phyloP scores from a whole-genome alignment of 2,329 filamentous ascomycete species.

The Aspergillus sp. region DNA sequence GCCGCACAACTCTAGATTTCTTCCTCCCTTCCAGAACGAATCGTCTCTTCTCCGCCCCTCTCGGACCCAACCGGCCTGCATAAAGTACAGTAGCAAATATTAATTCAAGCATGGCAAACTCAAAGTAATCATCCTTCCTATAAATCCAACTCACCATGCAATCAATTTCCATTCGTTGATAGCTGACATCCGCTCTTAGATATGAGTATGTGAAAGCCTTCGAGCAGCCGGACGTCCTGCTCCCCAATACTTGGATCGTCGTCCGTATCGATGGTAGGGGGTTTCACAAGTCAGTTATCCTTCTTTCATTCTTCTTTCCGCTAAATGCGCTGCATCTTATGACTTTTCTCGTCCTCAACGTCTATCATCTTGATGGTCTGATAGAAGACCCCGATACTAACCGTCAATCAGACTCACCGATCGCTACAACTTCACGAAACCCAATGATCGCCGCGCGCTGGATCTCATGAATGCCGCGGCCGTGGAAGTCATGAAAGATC shows the following conservation, averaged over 20 bases:
- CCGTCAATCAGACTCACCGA: slow-evolving; percentile 64
- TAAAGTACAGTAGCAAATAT: neutral
- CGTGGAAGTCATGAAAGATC: slow-evolving; percentile 75
- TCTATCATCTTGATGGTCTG: neutral
- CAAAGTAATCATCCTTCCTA: slow-evolving; percentile 10
- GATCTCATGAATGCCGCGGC: slow-evolving; percentile 95
- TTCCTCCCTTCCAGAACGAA: neutral
- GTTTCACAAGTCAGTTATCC: slow-evolving; percentile 75
- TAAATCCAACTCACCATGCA: too few relatives aligned
- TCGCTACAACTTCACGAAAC: slow-evolving; percentile 84
- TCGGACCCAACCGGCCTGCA: neutral
- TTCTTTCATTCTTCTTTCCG: neutral
- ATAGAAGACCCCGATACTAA: neutral
- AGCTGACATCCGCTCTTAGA: slow-evolving; percentile 46
- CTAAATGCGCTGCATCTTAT: neutral
- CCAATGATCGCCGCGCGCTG: slow-evolving; percentile 83
- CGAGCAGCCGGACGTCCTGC: slow-evolving; percentile 75
- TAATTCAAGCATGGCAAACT: slow-evolving; percentile 13
- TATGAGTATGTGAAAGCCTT: slow-evolving; percentile 93
- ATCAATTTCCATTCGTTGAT: neutral
- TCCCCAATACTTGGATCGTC: slow-evolving; percentile 94
- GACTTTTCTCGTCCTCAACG: neutral
- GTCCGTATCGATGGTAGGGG: slow-evolving; percentile 90
- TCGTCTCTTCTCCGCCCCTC: neutral
- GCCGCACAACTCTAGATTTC: slow-evolving; percentile 4